Evolutionary conservation across 1,284 basidiomycete species (phyloP), one percentile per base, ranked within the genome.

Genomic region (Meira nashicola): DNA sequence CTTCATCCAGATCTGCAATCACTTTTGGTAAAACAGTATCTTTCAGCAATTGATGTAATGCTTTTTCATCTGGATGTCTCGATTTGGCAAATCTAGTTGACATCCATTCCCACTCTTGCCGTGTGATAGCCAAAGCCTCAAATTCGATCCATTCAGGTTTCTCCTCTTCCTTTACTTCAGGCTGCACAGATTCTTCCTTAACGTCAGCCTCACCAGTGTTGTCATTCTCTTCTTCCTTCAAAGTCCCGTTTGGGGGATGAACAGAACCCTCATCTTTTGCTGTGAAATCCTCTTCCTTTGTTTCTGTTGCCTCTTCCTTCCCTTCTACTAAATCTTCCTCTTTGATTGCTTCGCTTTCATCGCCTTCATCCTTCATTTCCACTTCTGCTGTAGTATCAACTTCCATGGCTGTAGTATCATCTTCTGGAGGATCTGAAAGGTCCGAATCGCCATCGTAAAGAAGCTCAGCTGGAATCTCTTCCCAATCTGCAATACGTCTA

Each of bases 11-110:
- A 5, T 74, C 78, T 19, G 83, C 78, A 38, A 82, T 76, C 33
- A 92, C 83, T 25, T 79, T 76, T 12, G 89, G 88, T 28, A 89
- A 83, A 52, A 92, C 82, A 50, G 82, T 81, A 54, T 86, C 83
- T 15, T 83, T 80, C 39, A 93, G 80, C 56, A 84, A 79, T 69
- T 87, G 88, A 77, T 87, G 83, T 37, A 93, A 80, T 9, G 86
- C 84, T 78, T 86, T 87, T 79, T 93, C 91, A 46, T 86, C 81
- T 62, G 88, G 88, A 76, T 92, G 86, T 6, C 86, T 86, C 2
- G 87, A 86, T 46, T 84, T 85, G 68, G 84, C 84, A 70, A 92
- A 92, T 37, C 80, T 84, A 38, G 86, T 84, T 12, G 84, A 82
- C 54, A 92, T 83, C 44, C 82, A 82, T 65, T 89, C 86, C 90